Evolutionary conservation across 257 asterid genomes (phyloP), one percentile per base, ranked within the genome.

Genomic region (Euphrasia confusa): DNA sequence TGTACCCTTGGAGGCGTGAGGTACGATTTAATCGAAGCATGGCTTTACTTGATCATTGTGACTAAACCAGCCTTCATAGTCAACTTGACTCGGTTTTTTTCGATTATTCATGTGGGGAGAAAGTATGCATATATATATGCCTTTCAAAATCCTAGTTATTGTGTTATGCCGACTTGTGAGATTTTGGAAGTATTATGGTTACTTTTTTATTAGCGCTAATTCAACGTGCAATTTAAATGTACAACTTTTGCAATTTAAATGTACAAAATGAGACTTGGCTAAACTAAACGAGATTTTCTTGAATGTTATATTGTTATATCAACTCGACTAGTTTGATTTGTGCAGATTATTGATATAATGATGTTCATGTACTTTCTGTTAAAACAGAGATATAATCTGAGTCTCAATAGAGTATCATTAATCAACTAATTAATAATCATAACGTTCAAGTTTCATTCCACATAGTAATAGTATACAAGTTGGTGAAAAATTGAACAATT

Each of bases 1-100:
- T 69, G 83, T 84, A 11, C 60, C 76, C 50, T 80, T 93, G 61
- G 84, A 82, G 33, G 68, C 11, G 59, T 88, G 86, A 85, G 72
- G 69, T 57, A 62, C 62, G 65, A 63, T 69, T 65, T 15, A 13
- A 59, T 63, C 26, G 0, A n/a, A 49, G 26, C 21, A 37, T 59
- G 55, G 10, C 3, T 37, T 27, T 47, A 54, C 59, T 71, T 64
- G 60, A 14, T 65, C 45, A 7, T 9, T 63, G 69, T 57, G 63
- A 54, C 52, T 60, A 60, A 18, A 48, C 9, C 61, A 13, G 24
- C 27, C 49, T 54, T 60, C 28, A 24, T 39, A 50, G 48, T 53
- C 66, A 13, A 15, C 35, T 9, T 7, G 18, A 47, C 53, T 5
- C 2, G 9, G 9, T 18, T 7, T 37, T 39, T 18, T 5, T 45